A percentile compares a stretch with the other conserved stretches of the same genome.
These are phyloP conservation scores for Tephrocybe sp. DNA, from an alignment of 768 basidiomycete genomes.

Conservation along the genomic window DNA sequence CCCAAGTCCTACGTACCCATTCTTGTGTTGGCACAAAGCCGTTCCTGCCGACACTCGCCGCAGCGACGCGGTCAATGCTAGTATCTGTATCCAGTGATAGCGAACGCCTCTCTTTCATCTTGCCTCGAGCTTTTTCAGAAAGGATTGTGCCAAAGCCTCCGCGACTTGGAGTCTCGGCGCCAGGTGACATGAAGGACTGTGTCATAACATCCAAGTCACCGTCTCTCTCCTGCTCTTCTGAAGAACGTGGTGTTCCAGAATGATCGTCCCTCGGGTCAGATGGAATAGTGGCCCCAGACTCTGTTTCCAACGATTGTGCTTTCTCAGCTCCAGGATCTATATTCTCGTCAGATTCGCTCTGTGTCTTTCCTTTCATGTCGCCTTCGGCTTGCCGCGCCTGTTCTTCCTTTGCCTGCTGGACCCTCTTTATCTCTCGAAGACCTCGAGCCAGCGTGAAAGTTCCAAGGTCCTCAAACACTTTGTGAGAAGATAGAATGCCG, in stretches of 20 bases:
- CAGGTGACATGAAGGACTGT: constrained; percentile 41
- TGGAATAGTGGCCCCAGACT: constrained; percentile 31
- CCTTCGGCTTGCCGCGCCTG: constrained; percentile 39
- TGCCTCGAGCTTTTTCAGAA: constrained; percentile 91
- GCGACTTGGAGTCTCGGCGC: constrained; percentile 31
- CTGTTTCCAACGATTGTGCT: constrained; percentile 56
- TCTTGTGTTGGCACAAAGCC: constrained; percentile 95
- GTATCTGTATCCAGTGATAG: constrained; percentile 47
- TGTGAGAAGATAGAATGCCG: constrained; percentile 79
- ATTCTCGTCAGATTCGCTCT: constrained; percentile 30
- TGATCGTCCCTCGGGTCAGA: constrained; percentile 18
- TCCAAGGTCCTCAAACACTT: constrained; percentile 84
- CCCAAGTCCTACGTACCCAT: constrained; percentile 71
- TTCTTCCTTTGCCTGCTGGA: constrained; percentile 72
- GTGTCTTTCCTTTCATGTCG: constrained; percentile 35
- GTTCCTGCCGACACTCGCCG: constrained; percentile 75
- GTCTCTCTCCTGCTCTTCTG: constrained; percentile 17
- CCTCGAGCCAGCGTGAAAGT: constrained; percentile 89
- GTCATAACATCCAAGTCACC: constrained; percentile 31
- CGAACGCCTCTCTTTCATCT: constrained; percentile 77
- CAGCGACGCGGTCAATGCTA: constrained; percentile 63
- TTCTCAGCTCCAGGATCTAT: constrained; percentile 59
- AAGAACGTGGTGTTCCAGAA: constrained; percentile 12
- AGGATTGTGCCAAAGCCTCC: constrained; percentile 28
- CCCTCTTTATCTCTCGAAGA: constrained; percentile 77